These are phyloP conservation scores for Phaseolus coccineus DNA, from an alignment of 331 rosid genomes.

Conservation along the genomic window DNA sequence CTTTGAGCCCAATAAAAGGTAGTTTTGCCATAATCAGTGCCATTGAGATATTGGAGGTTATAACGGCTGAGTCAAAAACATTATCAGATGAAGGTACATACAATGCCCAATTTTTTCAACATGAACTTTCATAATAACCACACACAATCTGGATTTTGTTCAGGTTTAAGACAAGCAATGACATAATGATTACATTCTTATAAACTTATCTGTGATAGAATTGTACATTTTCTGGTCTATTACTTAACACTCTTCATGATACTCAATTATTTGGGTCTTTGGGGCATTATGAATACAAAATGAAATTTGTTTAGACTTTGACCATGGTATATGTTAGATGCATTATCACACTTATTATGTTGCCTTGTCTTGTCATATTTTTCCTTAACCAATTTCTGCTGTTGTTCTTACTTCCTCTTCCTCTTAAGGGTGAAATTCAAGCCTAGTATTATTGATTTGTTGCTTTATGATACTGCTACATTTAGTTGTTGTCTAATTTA, in stretches of 20 bases:
- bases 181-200: not conserved
- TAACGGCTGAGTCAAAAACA: constrained; percentile 71
- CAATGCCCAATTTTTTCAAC: constrained; percentile 3
- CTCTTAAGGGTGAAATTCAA: not conserved
- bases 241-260: constrained; percentile 5
- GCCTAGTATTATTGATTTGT: constrained; percentile 21
- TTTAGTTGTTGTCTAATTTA: constrained; percentile 28
- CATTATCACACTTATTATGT: constrained; percentile 38
- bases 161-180: constrained; percentile 21
- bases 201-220: constrained; percentile 28
- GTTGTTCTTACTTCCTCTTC: constrained; percentile 31
- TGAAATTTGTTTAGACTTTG: constrained; percentile 39
- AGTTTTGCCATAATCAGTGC: constrained; percentile 79
- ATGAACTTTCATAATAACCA: constrained; percentile 23
- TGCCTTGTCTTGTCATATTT: constrained; percentile 7
- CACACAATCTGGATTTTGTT: constrained; percentile 7
- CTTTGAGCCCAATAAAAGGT: constrained; percentile 67
- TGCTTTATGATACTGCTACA: constrained; percentile 31
- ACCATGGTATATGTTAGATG: constrained; percentile 25
- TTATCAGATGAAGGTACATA: constrained; percentile 81
- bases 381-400: constrained; percentile 22
- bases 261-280: constrained; percentile 23
- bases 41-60: constrained; percentile 84
- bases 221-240: constrained; percentile 29
- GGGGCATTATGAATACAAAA: constrained; percentile 11